Conservation (phyloP, 805 yeast species). For the Saccharomycopsis javanensis region DNA sequence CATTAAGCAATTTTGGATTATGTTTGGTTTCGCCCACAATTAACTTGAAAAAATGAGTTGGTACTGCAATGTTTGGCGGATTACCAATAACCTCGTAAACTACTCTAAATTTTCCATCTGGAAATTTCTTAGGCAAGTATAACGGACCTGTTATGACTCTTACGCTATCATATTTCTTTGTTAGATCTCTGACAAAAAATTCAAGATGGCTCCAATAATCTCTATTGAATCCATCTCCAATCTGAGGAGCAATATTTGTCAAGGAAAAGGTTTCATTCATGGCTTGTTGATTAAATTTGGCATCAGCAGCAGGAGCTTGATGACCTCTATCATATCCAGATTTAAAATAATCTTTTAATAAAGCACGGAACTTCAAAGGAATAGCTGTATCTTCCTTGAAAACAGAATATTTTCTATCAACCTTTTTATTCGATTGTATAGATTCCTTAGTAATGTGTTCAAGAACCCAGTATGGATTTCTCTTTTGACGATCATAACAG, state of each 20-base stretch:
- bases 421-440: conserved; percentile 39
- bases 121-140: conserved; percentile 68
- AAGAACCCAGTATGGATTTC: conserved; percentile 80
- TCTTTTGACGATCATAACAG: conserved; percentile 73
- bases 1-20: conserved; percentile 35
- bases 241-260: conserved; percentile 93
- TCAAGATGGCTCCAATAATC: conserved; percentile 98
- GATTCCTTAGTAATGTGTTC: conserved; percentile 82
- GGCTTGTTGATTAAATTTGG: conserved; percentile 79
- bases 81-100: conserved; percentile 89
- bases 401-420: conserved; percentile 70
- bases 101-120: conserved; percentile 80
- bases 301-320: conserved; percentile 96
- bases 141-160: conserved; percentile 91
- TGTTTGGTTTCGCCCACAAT: conserved; percentile 63
- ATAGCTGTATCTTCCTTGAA: conserved; percentile 81
- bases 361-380: conserved; percentile 68
- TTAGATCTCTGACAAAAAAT: conserved; percentile 72
- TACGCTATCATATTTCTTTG: conserved; percentile 61
- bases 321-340: conserved; percentile 97
- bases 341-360: conserved; percentile 78
- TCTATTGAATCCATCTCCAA: conserved; percentile 94
- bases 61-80: conserved; percentile 94
- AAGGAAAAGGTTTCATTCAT: conserved; percentile 91
- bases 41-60: conserved; percentile 91